Base-by-base conservation (phyloP, 805 yeast genomes). In the Candida morakotiae region DNA sequence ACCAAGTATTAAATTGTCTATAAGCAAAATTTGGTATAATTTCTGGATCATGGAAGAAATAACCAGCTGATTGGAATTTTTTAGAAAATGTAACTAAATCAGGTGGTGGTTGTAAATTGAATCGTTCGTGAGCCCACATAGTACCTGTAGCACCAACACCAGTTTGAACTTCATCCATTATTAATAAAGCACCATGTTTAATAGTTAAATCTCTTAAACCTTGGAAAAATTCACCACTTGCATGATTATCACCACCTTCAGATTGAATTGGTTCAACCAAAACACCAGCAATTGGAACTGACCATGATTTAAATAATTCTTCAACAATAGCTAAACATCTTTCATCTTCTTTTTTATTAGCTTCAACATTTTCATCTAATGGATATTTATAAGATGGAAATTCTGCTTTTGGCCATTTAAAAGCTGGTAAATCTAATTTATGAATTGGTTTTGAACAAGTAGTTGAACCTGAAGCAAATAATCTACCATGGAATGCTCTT, bases 341-440 rank as follows among this genome's bases (percentile, higher is more conserved):
- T 43, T 71, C 78, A 64, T 89, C 98, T 67, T 88, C 96, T 35
- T 69, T 60, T 34, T 69, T 66, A 75, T 89, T 89, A 48, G 66
- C 79, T 33, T 69, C 79, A 28, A 56, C 77, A 57, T 79, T 56
- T 35, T 76, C 72, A 39, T 79, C 89, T 54, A 88, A 73, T 41
- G 98, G 98, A 62, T 87, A 89, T 62, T 81, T 69, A 64, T 87
- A 81, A 35, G 74, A 51, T 46, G 98, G 98, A 71, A 81, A 89
- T 45, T 87, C 87, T 39, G 96, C 96, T 61, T 85, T 88, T 56
- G 98, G 98, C 97, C 97, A 89, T 56, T 86, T 78, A 71, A 89
- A 89, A 5, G 95, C 80, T 43, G 98, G 98, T 66, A 91, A 71
- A 62, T 83, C 89, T 62, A 89, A 69, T 69, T 91, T 89, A 73